Evolutionary conservation across 2,329 filamentous ascomycete species (phyloP).

Genomic region (Colletotrichum sp.): DNA sequence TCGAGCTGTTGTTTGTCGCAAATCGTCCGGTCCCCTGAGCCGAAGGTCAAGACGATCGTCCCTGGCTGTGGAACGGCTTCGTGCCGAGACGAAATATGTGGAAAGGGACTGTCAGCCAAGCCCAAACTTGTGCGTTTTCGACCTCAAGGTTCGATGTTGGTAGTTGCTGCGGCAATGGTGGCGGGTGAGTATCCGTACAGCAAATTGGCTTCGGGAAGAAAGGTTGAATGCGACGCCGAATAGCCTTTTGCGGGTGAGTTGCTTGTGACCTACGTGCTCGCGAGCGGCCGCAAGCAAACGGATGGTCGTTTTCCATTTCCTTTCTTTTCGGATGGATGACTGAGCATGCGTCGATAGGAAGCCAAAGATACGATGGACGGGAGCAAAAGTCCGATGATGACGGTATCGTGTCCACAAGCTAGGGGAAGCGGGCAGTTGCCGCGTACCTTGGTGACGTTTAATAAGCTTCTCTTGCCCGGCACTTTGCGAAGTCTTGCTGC

Average conservation of each 20-base stretch:
- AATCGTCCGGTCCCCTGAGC: conserved; percentile 8
- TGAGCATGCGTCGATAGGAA: not conserved
- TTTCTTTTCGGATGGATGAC: not conserved
- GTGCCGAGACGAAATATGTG: conserved; percentile 10
- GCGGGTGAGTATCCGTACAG: not conserved
- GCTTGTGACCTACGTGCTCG: not conserved
- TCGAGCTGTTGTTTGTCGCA: conserved; percentile 15
- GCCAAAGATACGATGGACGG: not conserved
- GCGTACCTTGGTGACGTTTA: not conserved
- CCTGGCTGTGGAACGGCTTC: conserved; percentile 15
- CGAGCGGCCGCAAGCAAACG: not conserved
- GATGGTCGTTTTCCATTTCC: not conserved
- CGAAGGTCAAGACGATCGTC: conserved; percentile 15
- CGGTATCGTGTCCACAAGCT: not conserved
- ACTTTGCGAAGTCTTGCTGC: not conserved
- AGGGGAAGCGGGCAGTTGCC: not conserved
- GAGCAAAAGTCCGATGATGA: not conserved
- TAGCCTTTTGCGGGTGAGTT: not conserved
- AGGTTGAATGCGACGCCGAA: not conserved
- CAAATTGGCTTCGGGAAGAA: not conserved
- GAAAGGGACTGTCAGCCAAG: conserved; percentile 6
- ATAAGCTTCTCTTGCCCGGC: not conserved
- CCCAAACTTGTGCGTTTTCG: not conserved
- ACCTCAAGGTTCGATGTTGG: not conserved
- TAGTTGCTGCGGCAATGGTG: conserved; percentile 10